Evolutionary conservation across 352 stramenopile species (phyloP).

Genomic region (Globisporangium barbulae): DNA sequence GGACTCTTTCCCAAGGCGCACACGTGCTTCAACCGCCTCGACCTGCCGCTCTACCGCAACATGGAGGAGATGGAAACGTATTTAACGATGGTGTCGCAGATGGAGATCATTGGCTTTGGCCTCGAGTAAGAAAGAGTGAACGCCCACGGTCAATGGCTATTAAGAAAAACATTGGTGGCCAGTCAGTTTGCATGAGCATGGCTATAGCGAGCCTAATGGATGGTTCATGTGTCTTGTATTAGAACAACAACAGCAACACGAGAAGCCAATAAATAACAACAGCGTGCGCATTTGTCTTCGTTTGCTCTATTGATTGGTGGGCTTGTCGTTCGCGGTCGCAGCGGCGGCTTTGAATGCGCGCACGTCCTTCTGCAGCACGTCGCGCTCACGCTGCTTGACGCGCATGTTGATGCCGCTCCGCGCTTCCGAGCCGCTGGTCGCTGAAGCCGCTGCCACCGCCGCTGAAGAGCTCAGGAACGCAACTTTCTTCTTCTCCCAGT

Average conservation of each 20-base stretch:
- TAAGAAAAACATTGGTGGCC: neutral
- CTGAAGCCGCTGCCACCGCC: neutral
- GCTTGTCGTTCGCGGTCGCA: slow-evolving; percentile 15
- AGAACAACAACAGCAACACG: neutral
- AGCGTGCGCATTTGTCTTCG: neutral
- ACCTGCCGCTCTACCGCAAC: slow-evolving; percentile 64
- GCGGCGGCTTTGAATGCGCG: slow-evolving; percentile 33
- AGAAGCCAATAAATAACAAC: slow-evolving; percentile 13
- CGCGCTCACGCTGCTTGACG: slow-evolving; percentile 44
- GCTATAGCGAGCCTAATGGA: too few species aligned
- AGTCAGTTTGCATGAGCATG: neutral
- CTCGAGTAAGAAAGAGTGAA: slow-evolving; percentile 41
- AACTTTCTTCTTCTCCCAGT: slow-evolving; percentile 37
- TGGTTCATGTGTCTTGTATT: too few species aligned
- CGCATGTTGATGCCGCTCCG: slow-evolving; percentile 46
- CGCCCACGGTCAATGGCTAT: neutral
- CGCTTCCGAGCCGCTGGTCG: slow-evolving; percentile 10
- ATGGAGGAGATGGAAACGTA: slow-evolving; percentile 75
- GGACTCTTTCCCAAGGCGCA: slow-evolving; percentile 71
- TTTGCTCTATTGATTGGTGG: neutral
- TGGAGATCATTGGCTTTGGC: slow-evolving; percentile 78
- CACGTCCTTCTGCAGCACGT: slow-evolving; percentile 45
- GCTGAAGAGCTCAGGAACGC: slow-evolving; percentile 21
- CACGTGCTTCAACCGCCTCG: slow-evolving; percentile 84
- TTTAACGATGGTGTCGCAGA: slow-evolving; percentile 74